Evolutionary conservation across 2,329 filamentous ascomycete genomes (phyloP), one percentile per base, ranked within the genome.

Genomic region (Sarocladium brachiariae): DNA sequence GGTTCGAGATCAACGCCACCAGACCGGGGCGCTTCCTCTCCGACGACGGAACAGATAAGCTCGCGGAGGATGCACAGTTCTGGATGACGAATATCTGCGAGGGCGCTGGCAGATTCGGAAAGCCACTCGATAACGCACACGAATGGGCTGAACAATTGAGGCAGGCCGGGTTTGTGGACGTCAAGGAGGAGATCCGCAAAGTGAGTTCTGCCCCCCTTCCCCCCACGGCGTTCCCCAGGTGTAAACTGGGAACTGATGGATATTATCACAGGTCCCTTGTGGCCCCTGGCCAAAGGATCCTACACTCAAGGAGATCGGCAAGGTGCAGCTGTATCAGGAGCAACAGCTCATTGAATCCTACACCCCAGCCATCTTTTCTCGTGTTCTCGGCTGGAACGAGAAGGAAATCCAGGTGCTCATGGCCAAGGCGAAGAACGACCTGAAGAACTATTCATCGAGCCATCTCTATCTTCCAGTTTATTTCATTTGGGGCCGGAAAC

Each of bases 111-210:
- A 54, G 43, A 39, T 54, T 54, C 11, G 52, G 52, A 1, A 54
- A 54, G 21, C 47, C 52, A 1, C 34, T 54, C 1, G 52, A 54
- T 11, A 35, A 25, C 5, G 50, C 52, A 13, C 43, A 47, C 16
- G 43, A 47, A n/a, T 47, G 43, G 43, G 43, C 43, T 56, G 69
- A 72, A 54, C 74, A 80, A 57, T 73, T 97, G 51, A 74, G 82
- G 56, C 70, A 77, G 4, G 79, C 83, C 47, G 92, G 92, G 13
- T 96, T 95, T 63, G 82, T 83, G 33, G 86, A 96, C 53, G 82
- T 96, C 57, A 77, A 80, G 55, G 84, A 92, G 63, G 74, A 80
- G 54, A 75, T 81, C 49, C 81, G 87, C 54, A 76, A 76, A 25
- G 14, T 38, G 18, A 6, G 43, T 41, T 41, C 37, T 23, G 5